Evolutionary conservation across 1,284 basidiomycete species (phyloP).

Genomic region (Lignosus rhinocerotis): DNA sequence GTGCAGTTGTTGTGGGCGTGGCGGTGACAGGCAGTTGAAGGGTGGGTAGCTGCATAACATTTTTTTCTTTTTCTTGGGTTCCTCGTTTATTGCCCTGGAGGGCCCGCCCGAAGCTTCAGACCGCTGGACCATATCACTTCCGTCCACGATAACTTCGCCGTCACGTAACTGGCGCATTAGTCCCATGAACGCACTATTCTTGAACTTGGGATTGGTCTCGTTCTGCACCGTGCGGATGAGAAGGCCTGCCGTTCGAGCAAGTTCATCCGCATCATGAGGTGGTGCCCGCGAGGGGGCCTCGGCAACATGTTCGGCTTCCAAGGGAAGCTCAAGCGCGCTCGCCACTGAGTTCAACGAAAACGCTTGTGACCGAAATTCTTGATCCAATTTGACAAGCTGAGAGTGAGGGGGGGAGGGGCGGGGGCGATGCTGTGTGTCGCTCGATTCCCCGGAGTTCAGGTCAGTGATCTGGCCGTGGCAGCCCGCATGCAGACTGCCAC

Average conservation of each 20-base stretch:
- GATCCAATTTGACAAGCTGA: slow-evolving; percentile 56
- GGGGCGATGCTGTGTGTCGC: too few relatives aligned
- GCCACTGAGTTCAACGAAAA: slow-evolving; percentile 28
- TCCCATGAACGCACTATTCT: slow-evolving; percentile 84
- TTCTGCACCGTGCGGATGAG: slow-evolving; percentile 71
- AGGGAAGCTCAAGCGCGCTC: slow-evolving; percentile 14
- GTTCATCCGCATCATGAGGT: slow-evolving; percentile 51
- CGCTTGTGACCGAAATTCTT: slow-evolving; percentile 62
- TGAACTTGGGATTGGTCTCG: slow-evolving; percentile 84
- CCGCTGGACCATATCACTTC: slow-evolving; percentile 73
- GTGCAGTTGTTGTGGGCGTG: not conserved
- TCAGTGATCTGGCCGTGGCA: too few relatives aligned
- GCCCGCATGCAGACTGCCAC: too few relatives aligned
- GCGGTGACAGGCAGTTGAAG: slow-evolving; percentile 7
- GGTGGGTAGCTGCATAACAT: slow-evolving; percentile 11
- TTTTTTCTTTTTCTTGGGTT: slow-evolving; percentile 68
- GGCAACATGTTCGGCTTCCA: slow-evolving; percentile 24
- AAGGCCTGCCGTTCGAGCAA: slow-evolving; percentile 73
- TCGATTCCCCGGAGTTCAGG: too few relatives aligned
- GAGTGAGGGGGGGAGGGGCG: not conserved
- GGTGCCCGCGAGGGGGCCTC: slow-evolving; percentile 29
- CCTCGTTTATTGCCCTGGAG: too few relatives aligned
- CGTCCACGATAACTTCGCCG: slow-evolving; percentile 81
- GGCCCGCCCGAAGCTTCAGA: slow-evolving; percentile 36
- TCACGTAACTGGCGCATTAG: slow-evolving; percentile 88